Evolutionary conservation across 2,329 filamentous ascomycete species (phyloP).

Genomic region (Pochonia chlamydosporia): DNA sequence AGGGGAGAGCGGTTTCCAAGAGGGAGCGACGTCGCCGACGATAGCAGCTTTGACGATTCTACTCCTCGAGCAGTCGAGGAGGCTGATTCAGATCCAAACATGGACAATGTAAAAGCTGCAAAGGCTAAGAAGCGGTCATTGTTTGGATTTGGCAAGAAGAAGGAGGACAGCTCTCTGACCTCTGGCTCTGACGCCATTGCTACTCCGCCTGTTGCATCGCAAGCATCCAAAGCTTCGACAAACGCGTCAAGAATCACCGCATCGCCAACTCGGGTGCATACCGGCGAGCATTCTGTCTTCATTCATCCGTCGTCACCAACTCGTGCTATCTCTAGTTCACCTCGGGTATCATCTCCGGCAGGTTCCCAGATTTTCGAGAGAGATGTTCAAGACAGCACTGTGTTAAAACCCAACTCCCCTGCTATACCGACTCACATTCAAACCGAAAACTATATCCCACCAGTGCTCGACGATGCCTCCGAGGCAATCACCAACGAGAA

Average conservation of each 20-base stretch:
- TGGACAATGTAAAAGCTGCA: slow-evolving; percentile 17
- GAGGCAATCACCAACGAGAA: slow-evolving; percentile 84
- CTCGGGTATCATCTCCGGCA: slow-evolving; percentile 72
- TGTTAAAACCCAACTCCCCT: slow-evolving; percentile 64
- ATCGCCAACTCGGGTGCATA: slow-evolving; percentile 26
- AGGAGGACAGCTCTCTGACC: slow-evolving; percentile 35
- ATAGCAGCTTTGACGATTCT: slow-evolving; percentile 22
- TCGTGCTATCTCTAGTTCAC: slow-evolving; percentile 63
- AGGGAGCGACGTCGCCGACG: slow-evolving; percentile 18
- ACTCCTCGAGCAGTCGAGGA: slow-evolving; percentile 25
- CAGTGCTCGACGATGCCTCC: slow-evolving; percentile 85
- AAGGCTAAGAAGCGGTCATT: slow-evolving; percentile 51
- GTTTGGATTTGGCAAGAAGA: slow-evolving; percentile 60
- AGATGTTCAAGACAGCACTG: slow-evolving; percentile 76
- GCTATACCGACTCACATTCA: slow-evolving; percentile 92
- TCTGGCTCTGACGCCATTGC: slow-evolving; percentile 26
- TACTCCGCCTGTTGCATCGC: slow-evolving; percentile 18
- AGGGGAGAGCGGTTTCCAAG: slow-evolving; percentile 9
- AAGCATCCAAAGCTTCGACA: slow-evolving; percentile 2
- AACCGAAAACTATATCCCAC: slow-evolving; percentile 89
- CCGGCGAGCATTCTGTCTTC: slow-evolving; percentile 34
- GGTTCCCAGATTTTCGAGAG: slow-evolving; percentile 85
- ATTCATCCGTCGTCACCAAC: slow-evolving; percentile 57
- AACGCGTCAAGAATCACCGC: slow-evolving; percentile 23
- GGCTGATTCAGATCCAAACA: slow-evolving; percentile 19